Conservation (phyloP, 1,284 basidiomycete species). For the Fistulina hepatica region DNA sequence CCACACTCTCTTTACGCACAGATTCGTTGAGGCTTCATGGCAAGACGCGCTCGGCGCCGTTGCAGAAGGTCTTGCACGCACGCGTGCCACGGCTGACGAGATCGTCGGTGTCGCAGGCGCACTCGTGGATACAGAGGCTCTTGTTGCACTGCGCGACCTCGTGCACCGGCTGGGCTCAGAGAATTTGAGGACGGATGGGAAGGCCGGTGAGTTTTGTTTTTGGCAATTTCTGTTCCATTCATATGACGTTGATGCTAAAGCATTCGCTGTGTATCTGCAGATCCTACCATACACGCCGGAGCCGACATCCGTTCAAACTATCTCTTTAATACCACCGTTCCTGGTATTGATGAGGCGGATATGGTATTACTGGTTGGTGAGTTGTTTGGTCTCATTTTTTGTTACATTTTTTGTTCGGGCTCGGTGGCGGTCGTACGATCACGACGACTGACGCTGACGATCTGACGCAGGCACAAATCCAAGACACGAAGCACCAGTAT, state of each 20-base stretch:
- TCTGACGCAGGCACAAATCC: slow-evolving; percentile 99
- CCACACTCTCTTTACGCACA: no score
- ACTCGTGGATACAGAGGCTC: slow-evolving; percentile 88
- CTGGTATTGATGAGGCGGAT: slow-evolving; percentile 87
- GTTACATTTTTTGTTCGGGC: no score
- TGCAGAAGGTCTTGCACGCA: slow-evolving; percentile 65
- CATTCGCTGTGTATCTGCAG: no score
- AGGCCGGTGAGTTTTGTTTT: slow-evolving; percentile 39
- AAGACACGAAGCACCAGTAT: slow-evolving; percentile 92
- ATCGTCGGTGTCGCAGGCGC: slow-evolving; percentile 93
- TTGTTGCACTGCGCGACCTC: slow-evolving; percentile 92
- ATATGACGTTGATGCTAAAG: no score
- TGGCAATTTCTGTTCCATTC: no score
- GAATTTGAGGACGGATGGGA: slow-evolving; percentile 77
- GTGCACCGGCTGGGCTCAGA: slow-evolving; percentile 93
- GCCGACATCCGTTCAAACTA: slow-evolving; percentile 95
- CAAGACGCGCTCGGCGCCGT: slow-evolving; percentile 82
- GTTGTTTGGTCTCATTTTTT: no score
- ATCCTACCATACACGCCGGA: slow-evolving; percentile 67
- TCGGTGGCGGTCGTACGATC: no score
- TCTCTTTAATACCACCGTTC: slow-evolving; percentile 93
- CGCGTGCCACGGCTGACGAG: slow-evolving; percentile 88
- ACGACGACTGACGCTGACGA: no score
- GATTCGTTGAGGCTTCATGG: slow-evolving; percentile 90
- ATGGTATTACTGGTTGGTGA: slow-evolving; percentile 88